Percentiles rank a stretch among this genome's conserved stretches.
These are phyloP conservation scores for Pseudogymnoascus destructans DNA, from an alignment of 2,329 filamentous ascomycete species.

Conservation along the genomic window DNA sequence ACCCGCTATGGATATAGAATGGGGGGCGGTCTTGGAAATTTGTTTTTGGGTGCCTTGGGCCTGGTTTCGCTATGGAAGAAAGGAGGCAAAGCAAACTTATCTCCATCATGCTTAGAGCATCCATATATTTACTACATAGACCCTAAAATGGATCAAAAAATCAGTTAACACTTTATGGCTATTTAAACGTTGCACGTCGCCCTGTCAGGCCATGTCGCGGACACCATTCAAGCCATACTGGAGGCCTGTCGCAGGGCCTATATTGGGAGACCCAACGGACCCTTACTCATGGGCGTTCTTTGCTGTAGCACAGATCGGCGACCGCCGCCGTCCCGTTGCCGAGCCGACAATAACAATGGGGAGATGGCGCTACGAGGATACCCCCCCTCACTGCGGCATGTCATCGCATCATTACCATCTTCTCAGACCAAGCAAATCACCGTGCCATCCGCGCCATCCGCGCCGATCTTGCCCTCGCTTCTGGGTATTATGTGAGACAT, in stretches of 20 bases:
- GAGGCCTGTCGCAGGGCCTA: neutral
- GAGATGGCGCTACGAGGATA: constrained; percentile 15
- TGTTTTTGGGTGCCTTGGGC: neutral
- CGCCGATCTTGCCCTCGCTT: constrained; percentile 13
- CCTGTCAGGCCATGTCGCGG: neutral
- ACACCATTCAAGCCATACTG: neutral
- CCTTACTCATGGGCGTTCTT: neutral
- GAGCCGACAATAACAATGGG: neutral
- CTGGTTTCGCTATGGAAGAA: neutral
- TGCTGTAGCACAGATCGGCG: neutral
- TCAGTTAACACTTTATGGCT: neutral
- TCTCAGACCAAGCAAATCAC: constrained; percentile 16
- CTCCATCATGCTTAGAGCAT: neutral
- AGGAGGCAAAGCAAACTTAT: neutral
- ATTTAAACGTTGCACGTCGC: neutral
- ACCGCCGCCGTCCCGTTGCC: neutral
- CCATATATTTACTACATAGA: neutral
- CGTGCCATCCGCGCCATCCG: neutral
- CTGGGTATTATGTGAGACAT: constrained; percentile 11
- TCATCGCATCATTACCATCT: constrained; percentile 17
- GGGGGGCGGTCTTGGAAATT: too few relatives aligned
- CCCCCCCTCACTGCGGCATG: constrained; percentile 15
- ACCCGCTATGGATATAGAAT: too few relatives aligned
- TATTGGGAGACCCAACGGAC: neutral
- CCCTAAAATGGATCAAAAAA: neutral